phyloP scores from a whole-genome alignment of 176 grass and related monocot species.

The Oryza nivara region DNA sequence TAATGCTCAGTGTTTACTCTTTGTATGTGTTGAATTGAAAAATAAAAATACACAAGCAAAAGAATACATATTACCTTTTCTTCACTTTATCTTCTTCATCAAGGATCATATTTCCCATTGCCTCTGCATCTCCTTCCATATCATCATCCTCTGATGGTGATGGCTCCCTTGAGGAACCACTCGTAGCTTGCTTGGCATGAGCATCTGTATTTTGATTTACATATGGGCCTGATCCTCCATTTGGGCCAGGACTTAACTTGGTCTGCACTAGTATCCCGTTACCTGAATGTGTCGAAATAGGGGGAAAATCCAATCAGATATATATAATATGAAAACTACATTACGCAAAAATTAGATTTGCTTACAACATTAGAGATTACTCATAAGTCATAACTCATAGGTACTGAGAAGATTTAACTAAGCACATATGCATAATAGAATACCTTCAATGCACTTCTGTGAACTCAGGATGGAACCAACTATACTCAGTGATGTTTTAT shows the following conservation, averaged over 20 bases:
- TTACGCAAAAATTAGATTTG: not conserved
- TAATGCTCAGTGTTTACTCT: not conserved
- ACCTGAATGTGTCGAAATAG: not conserved
- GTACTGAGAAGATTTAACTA: not conserved
- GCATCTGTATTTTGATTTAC: slow-evolving; percentile 38
- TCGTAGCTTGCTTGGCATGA: slow-evolving; percentile 44
- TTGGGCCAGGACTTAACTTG: slow-evolving; percentile 18
- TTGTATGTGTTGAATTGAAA: not conserved
- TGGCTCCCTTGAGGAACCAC: slow-evolving; percentile 60
- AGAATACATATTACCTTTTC: slow-evolving; percentile 59
- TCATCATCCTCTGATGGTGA: slow-evolving; percentile 71
- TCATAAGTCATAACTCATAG: not conserved
- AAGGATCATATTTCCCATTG: slow-evolving; percentile 51
- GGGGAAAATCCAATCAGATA: not conserved
- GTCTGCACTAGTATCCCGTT: slow-evolving; percentile 26
- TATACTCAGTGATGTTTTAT: not conserved
- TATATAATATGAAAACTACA: not conserved
- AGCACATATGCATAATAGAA: not conserved
- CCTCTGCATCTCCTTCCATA: slow-evolving; percentile 61
- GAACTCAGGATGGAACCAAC: not conserved
- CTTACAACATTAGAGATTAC: not conserved
- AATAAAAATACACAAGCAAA: not conserved
- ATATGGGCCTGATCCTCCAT: slow-evolving; percentile 31
- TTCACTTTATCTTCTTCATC: slow-evolving; percentile 51
- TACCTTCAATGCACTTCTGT: slow-evolving; percentile 36